phyloP scores from a whole-genome alignment of 306 rosid genomes.

The Coriaria nepalensis region DNA sequence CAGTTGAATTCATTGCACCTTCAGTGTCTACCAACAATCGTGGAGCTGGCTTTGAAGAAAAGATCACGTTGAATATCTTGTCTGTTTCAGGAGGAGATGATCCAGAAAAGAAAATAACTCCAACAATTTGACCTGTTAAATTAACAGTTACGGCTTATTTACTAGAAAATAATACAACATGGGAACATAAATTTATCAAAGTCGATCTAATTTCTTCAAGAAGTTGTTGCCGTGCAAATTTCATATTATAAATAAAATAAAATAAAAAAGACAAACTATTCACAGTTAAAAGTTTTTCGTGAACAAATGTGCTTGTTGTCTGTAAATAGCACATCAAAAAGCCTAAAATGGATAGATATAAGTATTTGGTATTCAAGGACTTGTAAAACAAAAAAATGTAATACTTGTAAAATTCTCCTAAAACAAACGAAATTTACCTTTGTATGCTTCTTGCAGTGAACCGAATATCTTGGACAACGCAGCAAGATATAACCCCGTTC shows the following conservation, averaged over 20 bases:
- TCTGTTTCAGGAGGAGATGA: slow-evolving; percentile 26
- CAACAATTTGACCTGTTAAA: slow-evolving; percentile 88
- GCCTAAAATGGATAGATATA: no score
- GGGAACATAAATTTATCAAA: no score
- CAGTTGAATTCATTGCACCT: slow-evolving; percentile 7
- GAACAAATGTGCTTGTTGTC: no score
- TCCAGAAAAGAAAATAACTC: slow-evolving; percentile 45
- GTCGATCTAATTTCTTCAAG: no score
- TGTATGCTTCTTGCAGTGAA: slow-evolving; percentile 54
- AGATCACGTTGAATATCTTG: slow-evolving; percentile 40
- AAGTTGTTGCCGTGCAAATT: no score
- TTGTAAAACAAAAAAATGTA: no score
- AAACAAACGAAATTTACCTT: slow-evolving; percentile 33
- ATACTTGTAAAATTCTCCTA: neutral
- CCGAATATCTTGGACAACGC: slow-evolving; percentile 53
- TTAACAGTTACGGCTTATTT: neutral
- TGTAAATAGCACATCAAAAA: no score
- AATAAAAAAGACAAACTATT: no score
- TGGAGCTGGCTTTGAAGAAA: slow-evolving; percentile 31
- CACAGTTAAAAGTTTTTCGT: no score
- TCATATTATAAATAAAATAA: no score
- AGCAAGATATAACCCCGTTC: slow-evolving; percentile 36
- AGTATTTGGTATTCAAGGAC: no score
- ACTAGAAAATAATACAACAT: no score
- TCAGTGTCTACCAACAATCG: slow-evolving; percentile 58